These are phyloP conservation scores for Ogataea kodamae DNA, from an alignment of 805 yeast species.

Conservation along the genomic window DNA sequence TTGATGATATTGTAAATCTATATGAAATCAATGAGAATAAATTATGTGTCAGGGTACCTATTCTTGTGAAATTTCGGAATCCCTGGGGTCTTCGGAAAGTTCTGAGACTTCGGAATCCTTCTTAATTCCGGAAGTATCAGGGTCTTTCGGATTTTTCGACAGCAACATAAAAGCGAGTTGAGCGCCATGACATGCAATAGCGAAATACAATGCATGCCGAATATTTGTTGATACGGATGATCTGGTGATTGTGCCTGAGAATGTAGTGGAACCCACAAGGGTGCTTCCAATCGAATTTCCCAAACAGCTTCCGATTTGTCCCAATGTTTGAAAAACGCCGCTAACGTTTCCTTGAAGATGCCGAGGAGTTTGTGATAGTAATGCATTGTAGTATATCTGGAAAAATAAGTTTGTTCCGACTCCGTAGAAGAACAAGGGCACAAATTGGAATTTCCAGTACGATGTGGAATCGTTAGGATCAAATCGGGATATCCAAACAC, in stretches of 20 bases:
- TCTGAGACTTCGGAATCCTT: no score
- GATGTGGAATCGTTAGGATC: constrained; percentile 15
- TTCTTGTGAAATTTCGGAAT: no score
- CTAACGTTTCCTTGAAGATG: constrained; percentile 39
- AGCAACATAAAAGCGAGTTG: constrained; percentile 5
- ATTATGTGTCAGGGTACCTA: no score
- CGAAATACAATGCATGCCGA: constrained; percentile 9
- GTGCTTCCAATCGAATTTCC: constrained; percentile 29
- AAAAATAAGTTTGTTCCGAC: constrained; percentile 30
- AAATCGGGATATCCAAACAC: constrained; percentile 23
- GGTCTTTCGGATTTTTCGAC: constrained; percentile 5
- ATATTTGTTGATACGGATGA: constrained; percentile 1
- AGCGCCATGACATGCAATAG: constrained; percentile 6
- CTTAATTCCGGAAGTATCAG: no score
- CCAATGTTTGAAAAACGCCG: constrained; percentile 35
- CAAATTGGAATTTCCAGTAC: constrained; percentile 28
- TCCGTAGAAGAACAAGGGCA: constrained; percentile 23
- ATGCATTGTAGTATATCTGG: constrained; percentile 32
- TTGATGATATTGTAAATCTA: no score
- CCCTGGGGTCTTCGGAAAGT: no score
- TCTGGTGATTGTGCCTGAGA: neutral
- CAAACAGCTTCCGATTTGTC: constrained; percentile 35
- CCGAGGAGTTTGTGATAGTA: constrained; percentile 34
- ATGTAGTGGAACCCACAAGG: constrained; percentile 15
- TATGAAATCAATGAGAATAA: no score